Evolutionary conservation across 2,329 filamentous ascomycete genomes (phyloP), one percentile per base, ranked within the genome.

Genomic region (Eutypa lata): DNA sequence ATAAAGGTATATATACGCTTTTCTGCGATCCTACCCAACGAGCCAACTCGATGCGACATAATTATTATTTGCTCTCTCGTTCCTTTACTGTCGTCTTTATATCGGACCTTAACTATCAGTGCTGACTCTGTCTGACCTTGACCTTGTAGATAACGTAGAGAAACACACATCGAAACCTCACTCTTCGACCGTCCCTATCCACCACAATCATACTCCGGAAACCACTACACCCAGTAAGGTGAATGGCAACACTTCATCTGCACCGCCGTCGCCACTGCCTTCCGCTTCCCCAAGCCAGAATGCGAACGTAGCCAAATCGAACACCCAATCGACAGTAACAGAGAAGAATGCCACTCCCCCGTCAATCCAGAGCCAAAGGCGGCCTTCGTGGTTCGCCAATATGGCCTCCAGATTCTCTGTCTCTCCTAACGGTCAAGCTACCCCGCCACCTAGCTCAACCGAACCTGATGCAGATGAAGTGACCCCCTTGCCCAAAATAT

Each of bases 341-440:
- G 61, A 51, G 61, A 66, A 52, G 65, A 62, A 51, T 59, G 71
- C 37, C 24, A 61, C 51, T 54, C 65, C 62, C 49, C 71, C 42
- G 2, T 69, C 75, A 2, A 70, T 74, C 7, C 73, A 76, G 45
- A 78, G 83, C 7, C 73, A 76, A 45, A 78, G 83, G 50, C 82
- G 91, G 58, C 87, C 86, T 57, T 96, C 92, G 14, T 99, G 94
- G 94, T 92, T 97, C 65, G 90, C 90, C 52, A 96, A 86, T 66
- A 84, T 97, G 60, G 95, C 91, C 58, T 93, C 90, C 60, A 97
- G 96, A 68, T 96, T 97, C 74, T 91, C 89, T 2, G 85, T 84
- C 26, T 75, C 76, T 18, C 70, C 79, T 57, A 68, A 63, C 49
- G 56, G 65, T 50, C 53, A 59, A 49, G 48, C 55, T 43, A 35